Percentiles rank a stretch among this genome's conserved stretches.
Evolutionary conservation across 164 flowering plant species (phyloP).

Genomic region (Houttuynia cordata): DNA sequence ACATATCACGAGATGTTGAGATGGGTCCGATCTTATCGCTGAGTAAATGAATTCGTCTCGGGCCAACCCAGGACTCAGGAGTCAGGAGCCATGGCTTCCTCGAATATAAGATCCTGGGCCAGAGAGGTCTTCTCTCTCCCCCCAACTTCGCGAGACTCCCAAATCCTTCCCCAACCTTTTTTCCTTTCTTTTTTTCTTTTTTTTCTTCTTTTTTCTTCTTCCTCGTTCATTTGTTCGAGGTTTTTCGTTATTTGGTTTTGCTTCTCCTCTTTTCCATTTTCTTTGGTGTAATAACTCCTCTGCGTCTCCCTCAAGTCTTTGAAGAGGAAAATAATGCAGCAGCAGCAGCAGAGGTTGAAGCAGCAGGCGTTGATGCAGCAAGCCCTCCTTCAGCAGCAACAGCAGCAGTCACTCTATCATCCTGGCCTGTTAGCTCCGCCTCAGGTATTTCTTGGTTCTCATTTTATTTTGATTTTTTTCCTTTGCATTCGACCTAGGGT

Average conservation of each 20-base stretch:
- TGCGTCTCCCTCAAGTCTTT: not conserved
- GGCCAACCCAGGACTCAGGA: too few species aligned
- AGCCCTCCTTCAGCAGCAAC: constrained; percentile 21
- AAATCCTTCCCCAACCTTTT: not conserved
- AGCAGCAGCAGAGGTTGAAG: constrained; percentile 39
- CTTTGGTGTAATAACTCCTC: too few species aligned
- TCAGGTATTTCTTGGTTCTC: constrained; percentile 25
- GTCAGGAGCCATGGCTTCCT: too few species aligned
- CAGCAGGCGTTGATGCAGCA: constrained; percentile 57
- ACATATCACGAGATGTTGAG: too few species aligned
- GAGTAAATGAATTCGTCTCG: too few species aligned
- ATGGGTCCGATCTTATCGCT: too few species aligned
- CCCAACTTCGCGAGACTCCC: too few species aligned
- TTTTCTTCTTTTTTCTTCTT: not conserved
- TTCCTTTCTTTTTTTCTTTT: not conserved
- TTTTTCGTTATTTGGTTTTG: constrained; percentile 1
- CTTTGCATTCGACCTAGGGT: not conserved
- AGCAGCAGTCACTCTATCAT: constrained; percentile 42
- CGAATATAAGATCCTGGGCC: too few species aligned
- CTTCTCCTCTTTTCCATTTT: not conserved
- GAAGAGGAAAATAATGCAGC: constrained; percentile 7
- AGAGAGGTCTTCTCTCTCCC: not conserved
- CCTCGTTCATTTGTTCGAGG: constrained; percentile 5
- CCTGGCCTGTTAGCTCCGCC: constrained; percentile 51
- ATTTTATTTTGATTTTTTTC: not conserved